These are phyloP conservation scores for Podospora pseudocomata DNA, from an alignment of 495 filamentous ascomycete genomes.

Conservation along the genomic window DNA sequence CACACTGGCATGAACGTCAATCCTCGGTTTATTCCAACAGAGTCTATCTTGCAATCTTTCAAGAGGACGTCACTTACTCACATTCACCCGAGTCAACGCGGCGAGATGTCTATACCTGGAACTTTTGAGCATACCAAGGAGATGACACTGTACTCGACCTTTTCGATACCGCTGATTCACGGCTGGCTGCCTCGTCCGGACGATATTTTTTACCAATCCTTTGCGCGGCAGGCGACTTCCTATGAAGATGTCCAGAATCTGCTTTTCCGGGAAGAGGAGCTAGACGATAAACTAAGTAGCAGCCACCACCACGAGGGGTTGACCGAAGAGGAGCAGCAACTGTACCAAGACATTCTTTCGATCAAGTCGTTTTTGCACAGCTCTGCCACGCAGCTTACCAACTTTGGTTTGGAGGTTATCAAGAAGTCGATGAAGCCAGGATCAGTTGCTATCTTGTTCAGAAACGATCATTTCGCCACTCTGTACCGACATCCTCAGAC, in stretches of 20 bases:
- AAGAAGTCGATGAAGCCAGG: slow-evolving; percentile 62
- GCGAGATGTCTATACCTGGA: slow-evolving; percentile 51
- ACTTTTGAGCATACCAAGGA: slow-evolving; percentile 79
- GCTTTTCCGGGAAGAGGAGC: slow-evolving; percentile 79
- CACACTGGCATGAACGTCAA: slow-evolving; percentile 99
- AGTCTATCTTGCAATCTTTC: slow-evolving; percentile 41
- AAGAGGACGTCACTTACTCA: slow-evolving; percentile 42
- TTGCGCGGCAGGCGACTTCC: slow-evolving; percentile 66
- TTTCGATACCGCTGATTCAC: slow-evolving; percentile 85
- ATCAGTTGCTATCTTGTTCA: slow-evolving; percentile 81
- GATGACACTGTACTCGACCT: slow-evolving; percentile 81
- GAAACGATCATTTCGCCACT: slow-evolving; percentile 95
- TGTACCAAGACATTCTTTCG: slow-evolving; percentile 72
- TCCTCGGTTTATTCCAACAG: slow-evolving; percentile 66
- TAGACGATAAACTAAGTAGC: slow-evolving; percentile 70
- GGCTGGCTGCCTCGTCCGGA: slow-evolving; percentile 77
- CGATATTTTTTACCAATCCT: slow-evolving; percentile 59
- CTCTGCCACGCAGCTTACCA: slow-evolving; percentile 82
- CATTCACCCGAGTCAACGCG: slow-evolving; percentile 42
- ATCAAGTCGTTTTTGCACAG: slow-evolving; percentile 77
- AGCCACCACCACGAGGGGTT: slow-evolving; percentile 39
- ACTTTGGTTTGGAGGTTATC: slow-evolving; percentile 72
- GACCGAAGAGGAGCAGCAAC: slow-evolving; percentile 62
- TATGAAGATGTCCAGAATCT: slow-evolving; percentile 90
- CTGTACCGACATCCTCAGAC: slow-evolving; percentile 77